A percentile compares a stretch with the other conserved stretches of the same genome.
Evolutionary conservation across 352 stramenopile species (phyloP).

Genomic region (Aphanomyces invadans): DNA sequence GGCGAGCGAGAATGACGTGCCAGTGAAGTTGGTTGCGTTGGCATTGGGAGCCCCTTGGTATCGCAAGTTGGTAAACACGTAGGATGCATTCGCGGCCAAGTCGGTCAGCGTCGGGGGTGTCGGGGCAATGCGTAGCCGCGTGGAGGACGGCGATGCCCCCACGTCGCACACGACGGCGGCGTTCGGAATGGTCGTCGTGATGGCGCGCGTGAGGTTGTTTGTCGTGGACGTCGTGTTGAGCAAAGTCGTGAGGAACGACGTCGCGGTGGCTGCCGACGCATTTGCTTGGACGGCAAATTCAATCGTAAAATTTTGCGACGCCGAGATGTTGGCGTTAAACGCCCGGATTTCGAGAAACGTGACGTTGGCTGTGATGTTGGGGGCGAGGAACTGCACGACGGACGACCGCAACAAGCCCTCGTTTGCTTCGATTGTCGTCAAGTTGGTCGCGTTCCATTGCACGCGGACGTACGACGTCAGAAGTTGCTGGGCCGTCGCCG

Average conservation of each 20-base stretch:
- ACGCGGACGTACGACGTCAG: conserved; percentile 2
- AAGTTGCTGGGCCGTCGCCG: background rate
- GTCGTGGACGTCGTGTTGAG: background rate
- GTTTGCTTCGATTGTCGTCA: background rate
- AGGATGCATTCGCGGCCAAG: background rate
- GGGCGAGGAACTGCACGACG: background rate
- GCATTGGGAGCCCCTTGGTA: background rate
- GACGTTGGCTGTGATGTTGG: conserved; percentile 1
- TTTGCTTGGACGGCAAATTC: conserved; percentile 7
- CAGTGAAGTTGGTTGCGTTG: background rate
- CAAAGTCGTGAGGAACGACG: background rate
- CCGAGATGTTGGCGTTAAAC: background rate
- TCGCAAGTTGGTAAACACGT: conserved; percentile 2
- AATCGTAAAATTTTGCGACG: conserved; percentile 7
- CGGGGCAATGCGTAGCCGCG: background rate
- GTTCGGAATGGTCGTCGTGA: background rate
- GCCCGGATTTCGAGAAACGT: conserved; percentile 9
- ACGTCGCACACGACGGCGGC: background rate
- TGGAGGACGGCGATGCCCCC: background rate
- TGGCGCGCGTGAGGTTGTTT: background rate
- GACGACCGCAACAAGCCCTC: background rate
- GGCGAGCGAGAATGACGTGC: background rate
- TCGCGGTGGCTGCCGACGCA: background rate
- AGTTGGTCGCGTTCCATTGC: background rate
- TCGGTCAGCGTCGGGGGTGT: background rate